phyloP scores from a whole-genome alignment of 805 yeast genomes.

The Yamadazyma sp. region DNA sequence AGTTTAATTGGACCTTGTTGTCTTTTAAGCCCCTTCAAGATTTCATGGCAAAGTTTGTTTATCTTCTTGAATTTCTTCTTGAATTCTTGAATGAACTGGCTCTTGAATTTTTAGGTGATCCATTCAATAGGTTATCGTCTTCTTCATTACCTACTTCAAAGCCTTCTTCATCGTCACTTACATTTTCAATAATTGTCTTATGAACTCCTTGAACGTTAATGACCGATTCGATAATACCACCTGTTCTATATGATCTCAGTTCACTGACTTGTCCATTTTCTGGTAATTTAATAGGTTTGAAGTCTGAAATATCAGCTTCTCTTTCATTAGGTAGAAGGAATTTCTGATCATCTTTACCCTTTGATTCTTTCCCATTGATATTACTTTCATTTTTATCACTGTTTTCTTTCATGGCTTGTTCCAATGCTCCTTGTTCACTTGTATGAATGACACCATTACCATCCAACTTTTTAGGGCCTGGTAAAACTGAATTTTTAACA shows the following conservation, averaged over 20 bases:
- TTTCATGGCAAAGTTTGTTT: too few species aligned
- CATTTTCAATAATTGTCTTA: constrained; percentile 79
- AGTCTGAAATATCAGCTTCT: constrained; percentile 25
- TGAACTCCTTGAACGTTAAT: constrained; percentile 81
- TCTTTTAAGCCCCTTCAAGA: too few species aligned
- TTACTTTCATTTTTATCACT: constrained; percentile 16
- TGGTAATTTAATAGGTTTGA: constrained; percentile 11
- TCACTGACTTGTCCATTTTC: constrained; percentile 28
- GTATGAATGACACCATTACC: constrained; percentile 2
- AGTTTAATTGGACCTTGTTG: too few species aligned
- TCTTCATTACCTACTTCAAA: constrained; percentile 11
- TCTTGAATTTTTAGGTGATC: not conserved
- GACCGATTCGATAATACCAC: constrained; percentile 76
- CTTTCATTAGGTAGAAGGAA: constrained; percentile 22
- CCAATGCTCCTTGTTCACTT: constrained; percentile 35
- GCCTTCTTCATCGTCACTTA: constrained; percentile 46
- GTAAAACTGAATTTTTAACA: constrained; percentile 19
- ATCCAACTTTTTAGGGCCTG: constrained; percentile 8
- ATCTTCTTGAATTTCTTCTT: constrained; percentile 4
- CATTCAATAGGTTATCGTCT: not conserved
- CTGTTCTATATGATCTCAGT: constrained; percentile 43
- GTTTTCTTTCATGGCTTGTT: constrained; percentile 26
- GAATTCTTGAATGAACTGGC: not conserved
- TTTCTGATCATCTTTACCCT: constrained; percentile 9
- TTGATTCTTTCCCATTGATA: not conserved